phyloP scores from a whole-genome alignment of 2,329 filamentous ascomycete species.

The Microsporum canis region DNA sequence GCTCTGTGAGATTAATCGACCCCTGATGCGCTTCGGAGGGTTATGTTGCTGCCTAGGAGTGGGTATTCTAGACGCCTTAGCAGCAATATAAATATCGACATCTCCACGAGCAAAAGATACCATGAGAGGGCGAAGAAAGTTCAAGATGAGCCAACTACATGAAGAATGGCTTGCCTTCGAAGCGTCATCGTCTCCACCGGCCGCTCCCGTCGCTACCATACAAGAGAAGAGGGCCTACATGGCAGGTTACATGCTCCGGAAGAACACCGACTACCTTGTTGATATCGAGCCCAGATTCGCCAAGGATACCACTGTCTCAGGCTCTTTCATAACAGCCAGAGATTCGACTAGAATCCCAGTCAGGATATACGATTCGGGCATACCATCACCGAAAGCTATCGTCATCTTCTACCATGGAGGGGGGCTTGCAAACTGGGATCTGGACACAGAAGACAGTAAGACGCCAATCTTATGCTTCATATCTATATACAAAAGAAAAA shows the following conservation, averaged over 20 bases:
- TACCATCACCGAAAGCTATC: neutral
- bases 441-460: constrained; percentile 7
- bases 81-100: neutral
- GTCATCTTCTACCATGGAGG: constrained; percentile 6
- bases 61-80: neutral
- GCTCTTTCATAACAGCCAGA: neutral
- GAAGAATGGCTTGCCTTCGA: constrained; percentile 5
- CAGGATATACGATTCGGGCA: constrained; percentile 7
- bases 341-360: constrained; percentile 1
- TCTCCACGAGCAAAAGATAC: neutral
- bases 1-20: no score
- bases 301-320: neutral
- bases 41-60: neutral
- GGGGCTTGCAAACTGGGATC: neutral
- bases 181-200: neutral
- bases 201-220: neutral
- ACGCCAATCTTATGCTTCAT: no score
- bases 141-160: neutral
- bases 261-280: neutral
- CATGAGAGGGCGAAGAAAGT: neutral
- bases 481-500: no score
- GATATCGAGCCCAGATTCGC: constrained; percentile 1
- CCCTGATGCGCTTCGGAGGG: no score
- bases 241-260: neutral
- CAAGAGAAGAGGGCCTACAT: neutral